A percentile compares a stretch with the other conserved stretches of the same genome.
phyloP scores from a whole-genome alignment of 2,329 filamentous ascomycete species.

The Eutypella sp. region DNA sequence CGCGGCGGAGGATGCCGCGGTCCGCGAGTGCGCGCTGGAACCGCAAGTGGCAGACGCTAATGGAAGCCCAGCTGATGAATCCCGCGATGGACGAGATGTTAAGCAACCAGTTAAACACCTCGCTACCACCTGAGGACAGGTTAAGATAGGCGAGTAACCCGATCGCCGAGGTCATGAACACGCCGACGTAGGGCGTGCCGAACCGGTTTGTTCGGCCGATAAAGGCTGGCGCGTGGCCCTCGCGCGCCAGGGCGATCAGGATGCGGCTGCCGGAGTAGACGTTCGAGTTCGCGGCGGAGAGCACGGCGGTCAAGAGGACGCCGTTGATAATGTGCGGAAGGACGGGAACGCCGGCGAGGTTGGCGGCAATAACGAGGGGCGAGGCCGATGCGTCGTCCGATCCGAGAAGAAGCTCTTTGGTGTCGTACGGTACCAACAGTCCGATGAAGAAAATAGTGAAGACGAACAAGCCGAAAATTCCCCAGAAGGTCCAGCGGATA shows the following conservation, averaged over 20 bases:
- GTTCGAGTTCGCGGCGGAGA: slow-evolving; percentile 74
- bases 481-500: slow-evolving; percentile 70
- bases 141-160: slow-evolving; percentile 65
- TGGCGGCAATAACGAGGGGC: slow-evolving; percentile 57
- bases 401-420: slow-evolving; percentile 45
- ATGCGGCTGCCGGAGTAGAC: slow-evolving; percentile 69
- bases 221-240: slow-evolving; percentile 57
- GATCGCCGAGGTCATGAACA: slow-evolving; percentile 51
- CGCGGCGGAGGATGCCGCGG: slow-evolving; percentile 55
- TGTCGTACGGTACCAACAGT: slow-evolving; percentile 62
- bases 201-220: slow-evolving; percentile 54
- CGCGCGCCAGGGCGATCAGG: slow-evolving; percentile 60
- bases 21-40: slow-evolving; percentile 57
- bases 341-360: slow-evolving; percentile 57
- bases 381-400: slow-evolving; percentile 58
- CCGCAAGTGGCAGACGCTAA: slow-evolving; percentile 58
- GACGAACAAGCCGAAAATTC: slow-evolving; percentile 66
- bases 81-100: slow-evolving; percentile 66
- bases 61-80: slow-evolving; percentile 66
- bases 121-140: slow-evolving; percentile 50
- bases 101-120: slow-evolving; percentile 68
- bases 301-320: slow-evolving; percentile 70
- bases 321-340: slow-evolving; percentile 71
- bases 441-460: slow-evolving; percentile 65
- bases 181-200: slow-evolving; percentile 60